Evolutionary conservation across 768 basidiomycete species (phyloP).

Genomic region (Termitomyces eurrhizus): DNA sequence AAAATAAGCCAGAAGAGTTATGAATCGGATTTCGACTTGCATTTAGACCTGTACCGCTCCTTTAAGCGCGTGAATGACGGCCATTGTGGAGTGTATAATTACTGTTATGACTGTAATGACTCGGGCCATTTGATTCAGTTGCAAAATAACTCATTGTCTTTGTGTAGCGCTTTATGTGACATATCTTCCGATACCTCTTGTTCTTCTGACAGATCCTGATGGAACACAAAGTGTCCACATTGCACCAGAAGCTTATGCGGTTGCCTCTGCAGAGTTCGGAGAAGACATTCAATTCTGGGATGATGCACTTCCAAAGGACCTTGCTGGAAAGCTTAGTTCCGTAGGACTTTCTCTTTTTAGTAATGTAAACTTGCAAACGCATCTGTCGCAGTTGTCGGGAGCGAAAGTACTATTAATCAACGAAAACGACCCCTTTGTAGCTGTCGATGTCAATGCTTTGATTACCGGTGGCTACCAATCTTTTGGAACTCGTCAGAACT

Average conservation of each 20-base stretch:
- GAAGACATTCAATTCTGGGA: constrained; percentile 54
- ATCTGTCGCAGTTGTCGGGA: constrained; percentile 35
- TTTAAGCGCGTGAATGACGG: constrained; percentile 57
- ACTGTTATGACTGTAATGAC: constrained; percentile 38
- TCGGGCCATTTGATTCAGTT: background rate
- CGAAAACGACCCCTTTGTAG: constrained; percentile 43
- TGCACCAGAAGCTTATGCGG: constrained; percentile 48
- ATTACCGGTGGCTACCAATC: constrained; percentile 51
- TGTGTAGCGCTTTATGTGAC: constrained; percentile 38
- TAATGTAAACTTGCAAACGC: background rate
- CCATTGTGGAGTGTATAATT: constrained; percentile 52
- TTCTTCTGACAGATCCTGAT: constrained; percentile 38
- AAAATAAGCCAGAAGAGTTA: constrained; percentile 44
- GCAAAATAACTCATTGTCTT: background rate
- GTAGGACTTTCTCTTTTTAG: constrained; percentile 22
- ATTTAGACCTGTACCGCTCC: constrained; percentile 49
- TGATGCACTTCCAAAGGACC: constrained; percentile 41
- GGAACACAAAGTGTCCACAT: constrained; percentile 49
- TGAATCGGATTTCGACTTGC: constrained; percentile 49
- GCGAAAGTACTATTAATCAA: constrained; percentile 55
- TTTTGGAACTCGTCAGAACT: constrained; percentile 47
- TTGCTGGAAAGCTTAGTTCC: constrained; percentile 44
- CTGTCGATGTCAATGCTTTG: constrained; percentile 47
- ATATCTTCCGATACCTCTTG: constrained; percentile 47
- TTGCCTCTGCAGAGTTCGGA: constrained; percentile 46